Evolutionary conservation across 345 rosid genomes (phyloP).

Genomic region (Citropsis articulata): DNA sequence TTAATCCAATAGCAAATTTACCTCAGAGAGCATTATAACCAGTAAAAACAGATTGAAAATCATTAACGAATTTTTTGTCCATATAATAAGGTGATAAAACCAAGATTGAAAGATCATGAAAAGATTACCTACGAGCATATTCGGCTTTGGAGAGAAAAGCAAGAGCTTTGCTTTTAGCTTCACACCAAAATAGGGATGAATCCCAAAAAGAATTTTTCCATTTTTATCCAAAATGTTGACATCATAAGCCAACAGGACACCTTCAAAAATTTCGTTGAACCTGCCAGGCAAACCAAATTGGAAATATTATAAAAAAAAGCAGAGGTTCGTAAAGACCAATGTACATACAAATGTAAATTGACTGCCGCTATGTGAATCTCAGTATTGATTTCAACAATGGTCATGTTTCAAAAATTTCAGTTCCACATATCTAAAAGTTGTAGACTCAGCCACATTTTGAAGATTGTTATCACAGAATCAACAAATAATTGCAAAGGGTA

Average conservation of each 20-base stretch:
- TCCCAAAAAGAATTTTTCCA: slow-evolving; percentile 61
- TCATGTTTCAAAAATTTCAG: not conserved
- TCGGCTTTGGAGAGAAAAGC: slow-evolving; percentile 71
- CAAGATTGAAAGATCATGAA: not conserved
- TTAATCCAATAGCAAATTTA: not conserved
- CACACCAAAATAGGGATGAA: slow-evolving; percentile 66
- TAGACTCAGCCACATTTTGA: not conserved
- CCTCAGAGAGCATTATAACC: not conserved
- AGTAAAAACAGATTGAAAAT: not conserved
- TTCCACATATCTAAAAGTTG: not conserved
- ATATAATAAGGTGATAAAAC: not conserved
- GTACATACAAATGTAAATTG: not conserved
- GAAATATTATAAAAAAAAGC: not conserved
- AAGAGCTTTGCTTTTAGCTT: slow-evolving; percentile 53
- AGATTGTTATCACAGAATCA: not conserved
- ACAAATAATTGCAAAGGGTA: not conserved
- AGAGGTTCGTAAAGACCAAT: not conserved
- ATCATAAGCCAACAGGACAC: slow-evolving; percentile 72
- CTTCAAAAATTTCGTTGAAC: slow-evolving; percentile 64
- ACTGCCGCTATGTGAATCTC: not conserved
- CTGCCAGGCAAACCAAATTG: slow-evolving; percentile 31
- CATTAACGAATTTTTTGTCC: not conserved
- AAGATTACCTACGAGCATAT: slow-evolving; percentile 60
- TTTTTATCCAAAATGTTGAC: slow-evolving; percentile 38
- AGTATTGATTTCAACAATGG: not conserved